phyloP scores from a whole-genome alignment of 2,329 filamentous ascomycete genomes.

The Exophiala sp. region DNA sequence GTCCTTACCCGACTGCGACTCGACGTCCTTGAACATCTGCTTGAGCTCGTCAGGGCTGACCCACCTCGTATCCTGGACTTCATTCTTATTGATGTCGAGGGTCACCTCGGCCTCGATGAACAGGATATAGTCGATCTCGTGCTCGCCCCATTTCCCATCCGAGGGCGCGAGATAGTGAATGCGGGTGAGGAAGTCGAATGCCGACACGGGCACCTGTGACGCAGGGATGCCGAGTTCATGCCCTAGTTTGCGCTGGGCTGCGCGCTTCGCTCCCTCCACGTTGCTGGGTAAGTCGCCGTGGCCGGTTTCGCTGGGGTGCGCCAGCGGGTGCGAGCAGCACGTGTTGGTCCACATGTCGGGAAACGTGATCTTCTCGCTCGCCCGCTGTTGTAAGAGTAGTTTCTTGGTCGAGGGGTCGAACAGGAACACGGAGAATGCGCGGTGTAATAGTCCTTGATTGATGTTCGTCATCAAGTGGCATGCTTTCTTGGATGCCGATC shows the following conservation, averaged over 20 bases:
- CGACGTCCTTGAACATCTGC: constrained; percentile 73
- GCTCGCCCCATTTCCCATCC: constrained; percentile 97
- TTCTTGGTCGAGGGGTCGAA: constrained; percentile 84
- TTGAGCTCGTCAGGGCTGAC: constrained; percentile 78
- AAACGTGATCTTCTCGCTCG: constrained; percentile 96
- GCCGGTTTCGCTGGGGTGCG: constrained; percentile 86
- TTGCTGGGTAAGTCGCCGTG: constrained; percentile 66
- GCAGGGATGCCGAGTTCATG: constrained; percentile 91
- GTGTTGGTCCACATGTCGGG: constrained; percentile 99
- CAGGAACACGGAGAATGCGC: constrained; percentile 95
- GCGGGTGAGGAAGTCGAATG: constrained; percentile 88
- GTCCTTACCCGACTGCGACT: constrained; percentile 65
- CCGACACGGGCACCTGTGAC: constrained; percentile 80
- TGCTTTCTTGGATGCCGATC: constrained; percentile 94
- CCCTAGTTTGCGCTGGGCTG: constrained; percentile 85
- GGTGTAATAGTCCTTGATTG: constrained; percentile 88
- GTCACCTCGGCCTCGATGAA: constrained; percentile 95
- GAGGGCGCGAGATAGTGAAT: constrained; percentile 98
- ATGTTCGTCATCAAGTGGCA: constrained; percentile 99
- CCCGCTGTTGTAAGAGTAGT: constrained; percentile 89
- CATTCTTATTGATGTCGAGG: constrained; percentile 76
- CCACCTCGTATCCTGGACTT: constrained; percentile 78
- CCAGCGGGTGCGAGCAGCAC: constrained; percentile 94
- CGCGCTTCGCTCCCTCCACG: constrained; percentile 79
- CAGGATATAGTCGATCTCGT: constrained; percentile 98